Evolutionary conservation across 2,329 filamentous ascomycete genomes (phyloP), one percentile per base, ranked within the genome.

Genomic region (Emmonsia crescens): DNA sequence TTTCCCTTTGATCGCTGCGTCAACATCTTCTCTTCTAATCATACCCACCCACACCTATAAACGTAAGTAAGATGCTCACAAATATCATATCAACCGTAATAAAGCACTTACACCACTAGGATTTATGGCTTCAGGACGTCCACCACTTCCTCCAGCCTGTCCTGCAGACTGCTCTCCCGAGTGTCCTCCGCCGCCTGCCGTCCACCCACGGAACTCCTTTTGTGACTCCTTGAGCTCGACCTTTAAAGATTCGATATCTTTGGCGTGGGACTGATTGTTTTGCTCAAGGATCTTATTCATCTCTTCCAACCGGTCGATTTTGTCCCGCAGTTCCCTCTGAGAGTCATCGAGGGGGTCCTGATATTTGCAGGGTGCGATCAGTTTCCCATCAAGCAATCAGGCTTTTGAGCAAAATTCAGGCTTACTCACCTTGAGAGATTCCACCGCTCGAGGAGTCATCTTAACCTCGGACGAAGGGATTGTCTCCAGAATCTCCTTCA

Each of bases 401-500:
- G n/a, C 2, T 21, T 46, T 19, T 21, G 42, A 1, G n/a, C 6
- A 46, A 21, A 21, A 21, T 24, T 21, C n/a, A 10, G 8, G 10
- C 19, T 46, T 6, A 46, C n/a, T 46, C n/a, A 46, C n/a, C 42
- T 46, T 46, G 42, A 46, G 8, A 21, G 42, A 46, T 21, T 46
- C 42, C 19, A n/a, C 42, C 42, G 42, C 42, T 46, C 19, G 42
- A 21, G 19, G 42, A 21, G 42, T 21, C 42, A 6, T 6, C 1
- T 46, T 21, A 46, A 46, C n/a, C n/a, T 46, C 42, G 29, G 38
- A 29, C 19, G 29, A 31, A 3, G 57, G 52, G 10, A 55, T 55
- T 5, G 31, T 36, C 31, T 10, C 29, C n/a, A 55, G 52, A 19
- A 63, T 60, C 40, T 61, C 63, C n/a, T 63, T 64, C 33, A 55